These are phyloP conservation scores for Aureobasidium sp. DNA, from an alignment of 2,329 filamentous ascomycete genomes.

Conservation along the genomic window DNA sequence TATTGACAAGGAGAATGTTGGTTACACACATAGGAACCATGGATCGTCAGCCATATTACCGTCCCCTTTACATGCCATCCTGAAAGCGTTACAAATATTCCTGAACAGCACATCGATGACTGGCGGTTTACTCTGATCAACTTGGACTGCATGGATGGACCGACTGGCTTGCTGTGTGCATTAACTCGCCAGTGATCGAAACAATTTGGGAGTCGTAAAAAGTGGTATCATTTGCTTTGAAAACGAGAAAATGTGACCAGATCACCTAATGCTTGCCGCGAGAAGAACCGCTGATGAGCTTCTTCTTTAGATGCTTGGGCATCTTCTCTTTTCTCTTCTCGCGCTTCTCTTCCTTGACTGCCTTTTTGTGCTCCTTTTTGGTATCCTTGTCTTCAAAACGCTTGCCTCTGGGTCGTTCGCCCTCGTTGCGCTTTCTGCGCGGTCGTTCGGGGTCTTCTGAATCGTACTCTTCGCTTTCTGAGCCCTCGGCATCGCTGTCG, in stretches of 20 bases:
- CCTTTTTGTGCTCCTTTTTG: slow-evolving; percentile 82
- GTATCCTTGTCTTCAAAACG: slow-evolving; percentile 86
- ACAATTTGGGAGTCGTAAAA: background rate
- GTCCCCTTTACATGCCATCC: no score
- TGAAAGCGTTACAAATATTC: background rate
- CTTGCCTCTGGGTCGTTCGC: slow-evolving; percentile 68
- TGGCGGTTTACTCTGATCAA: background rate
- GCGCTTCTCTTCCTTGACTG: slow-evolving; percentile 90
- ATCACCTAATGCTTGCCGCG: slow-evolving; percentile 54
- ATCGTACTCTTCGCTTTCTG: slow-evolving; percentile 37
- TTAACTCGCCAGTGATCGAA: background rate
- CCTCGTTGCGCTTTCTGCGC: slow-evolving; percentile 39
- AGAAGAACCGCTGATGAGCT: slow-evolving; percentile 57
- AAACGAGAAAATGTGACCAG: background rate
- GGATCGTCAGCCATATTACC: background rate
- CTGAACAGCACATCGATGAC: background rate
- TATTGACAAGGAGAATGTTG: background rate
- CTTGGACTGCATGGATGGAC: background rate
- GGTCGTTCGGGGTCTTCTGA: slow-evolving; percentile 31
- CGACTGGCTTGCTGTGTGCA: background rate
- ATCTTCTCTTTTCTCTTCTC: slow-evolving; percentile 94
- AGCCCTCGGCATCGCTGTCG: slow-evolving; percentile 23
- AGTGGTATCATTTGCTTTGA: slow-evolving; percentile 7
- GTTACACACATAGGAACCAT: background rate
- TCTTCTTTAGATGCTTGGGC: slow-evolving; percentile 93